Evolutionary conservation across 1,284 basidiomycete genomes (phyloP), one percentile per base, ranked within the genome.

Genomic region (Schizopora paradoxa): DNA sequence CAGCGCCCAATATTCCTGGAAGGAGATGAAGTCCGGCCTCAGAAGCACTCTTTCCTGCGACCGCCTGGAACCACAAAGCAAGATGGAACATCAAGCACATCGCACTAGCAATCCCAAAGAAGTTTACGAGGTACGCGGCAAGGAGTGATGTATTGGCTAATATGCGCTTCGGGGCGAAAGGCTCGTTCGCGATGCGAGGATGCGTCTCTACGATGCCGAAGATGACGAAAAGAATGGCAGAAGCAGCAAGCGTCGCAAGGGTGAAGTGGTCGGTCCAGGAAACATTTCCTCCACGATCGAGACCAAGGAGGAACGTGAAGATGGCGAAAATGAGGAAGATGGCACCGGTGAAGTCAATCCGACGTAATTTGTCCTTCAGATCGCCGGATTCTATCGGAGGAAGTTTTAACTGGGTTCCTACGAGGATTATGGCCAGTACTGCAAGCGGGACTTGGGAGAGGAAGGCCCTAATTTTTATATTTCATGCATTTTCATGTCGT

Each of bases 281-380:
- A 13, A 75, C 55, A 56, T 80, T 79, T 0, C 77, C 77, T 4
- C 77, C 78, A 14, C 71, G 64, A 50, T 82, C 78, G 14, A 82
- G 63, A 1, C 68, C 75, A 39, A 77, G 63, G 21, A 83, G 72
- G 5, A 83, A 67, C 50, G 66, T 64, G 60, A 77, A 75, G 26
- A 79, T 64, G 22, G 73, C 62, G 14, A 69, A 44, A 18, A 82
- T 67, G 35, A 82, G 73, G 6, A 69, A 63, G 33, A 70, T 38
- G 1, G 79, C 74, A 14, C 79, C 79, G 1, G 61, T 61, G 52
- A 81, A 80, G 61, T 83, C 79, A 40, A 83, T 64, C 11, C 79
- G 72, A 45, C 67, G 69, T 42, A 82, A 58, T 46, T 78, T 79
- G 1, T 62, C 61, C 18, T 58, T 58, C 54, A 77, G 66, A 41